Conservation (phyloP, 345 rosid species). For the Brassica napus region Da-Ae NC_063446.1:23074501-23075000, state of each 20-base stretch:
- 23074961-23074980: constrained; percentile 38
- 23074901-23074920: constrained; percentile 39
- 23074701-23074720: constrained; percentile 36
- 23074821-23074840: constrained; percentile 1
- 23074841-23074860: background rate
- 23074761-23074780: background rate
- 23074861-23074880: background rate
- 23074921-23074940: constrained; percentile 40
- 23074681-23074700: constrained; percentile 24
- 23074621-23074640: constrained; percentile 19
- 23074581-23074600: constrained; percentile 25
- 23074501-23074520: background rate
- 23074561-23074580: background rate
- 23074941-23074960: constrained; percentile 39
- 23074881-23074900: constrained; percentile 3
- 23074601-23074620: constrained; percentile 32
- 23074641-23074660: constrained; percentile 38
- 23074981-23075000: constrained; percentile 35
- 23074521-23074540: background rate
- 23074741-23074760: constrained; percentile 30
- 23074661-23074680: constrained; percentile 7
- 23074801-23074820: background rate
- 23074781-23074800: constrained; percentile 9
- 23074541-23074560: background rate
- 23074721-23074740: constrained; percentile 4